Conservation (phyloP, 108 stramenopile genomes). For the Nitzschia putrida region DNA sequence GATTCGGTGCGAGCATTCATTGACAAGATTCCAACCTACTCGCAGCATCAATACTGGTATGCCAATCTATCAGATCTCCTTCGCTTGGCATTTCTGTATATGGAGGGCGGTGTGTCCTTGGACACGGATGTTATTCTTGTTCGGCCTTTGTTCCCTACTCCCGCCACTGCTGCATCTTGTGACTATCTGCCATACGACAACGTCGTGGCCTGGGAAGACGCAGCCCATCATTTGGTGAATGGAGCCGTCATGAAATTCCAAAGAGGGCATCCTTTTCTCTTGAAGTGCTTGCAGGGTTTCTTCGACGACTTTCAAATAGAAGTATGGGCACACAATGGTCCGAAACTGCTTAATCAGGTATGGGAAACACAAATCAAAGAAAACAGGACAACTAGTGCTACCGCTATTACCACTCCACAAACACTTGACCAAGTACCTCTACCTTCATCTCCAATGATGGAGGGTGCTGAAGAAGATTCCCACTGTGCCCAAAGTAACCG, state of each 20-base stretch:
- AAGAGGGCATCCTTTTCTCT: neutral
- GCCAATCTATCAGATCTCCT: constrained; percentile 1
- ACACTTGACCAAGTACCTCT: neutral
- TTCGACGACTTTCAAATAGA: neutral
- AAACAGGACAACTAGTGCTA: no score
- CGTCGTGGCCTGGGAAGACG: no score
- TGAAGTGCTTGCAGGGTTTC: neutral
- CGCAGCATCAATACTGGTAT: constrained; percentile 1
- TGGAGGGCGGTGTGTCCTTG: neutral
- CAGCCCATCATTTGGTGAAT: neutral
- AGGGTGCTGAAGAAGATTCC: no score
- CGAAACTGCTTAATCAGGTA: neutral
- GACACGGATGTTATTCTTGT: neutral
- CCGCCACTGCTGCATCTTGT: no score
- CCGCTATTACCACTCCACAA: no score
- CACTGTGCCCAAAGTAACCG: no score
- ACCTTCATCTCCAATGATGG: no score
- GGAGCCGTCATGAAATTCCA: constrained; percentile 3
- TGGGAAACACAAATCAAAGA: neutral
- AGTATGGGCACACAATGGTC: constrained; percentile 4
- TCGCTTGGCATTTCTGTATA: neutral
- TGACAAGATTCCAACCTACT: neutral
- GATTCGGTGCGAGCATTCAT: neutral
- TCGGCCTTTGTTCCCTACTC: neutral
- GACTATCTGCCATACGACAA: no score